Base-by-base conservation (phyloP, 257 asterid species). In the Lantana camara region DNA sequence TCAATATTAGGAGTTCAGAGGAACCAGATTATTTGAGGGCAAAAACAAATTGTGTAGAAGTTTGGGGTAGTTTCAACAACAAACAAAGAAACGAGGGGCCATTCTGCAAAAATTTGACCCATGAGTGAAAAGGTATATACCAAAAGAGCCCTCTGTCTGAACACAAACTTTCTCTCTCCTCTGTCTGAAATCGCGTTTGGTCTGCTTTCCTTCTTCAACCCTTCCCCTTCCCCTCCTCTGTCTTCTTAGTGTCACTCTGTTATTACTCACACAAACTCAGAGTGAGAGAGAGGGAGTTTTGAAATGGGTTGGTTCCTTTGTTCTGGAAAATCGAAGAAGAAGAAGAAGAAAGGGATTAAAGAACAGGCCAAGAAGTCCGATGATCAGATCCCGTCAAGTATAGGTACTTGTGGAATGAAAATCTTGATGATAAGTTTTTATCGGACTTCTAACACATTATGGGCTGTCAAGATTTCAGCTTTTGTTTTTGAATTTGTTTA, bases 381-480 rank as follows among this genome's bases (percentile, higher is more conserved):
- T 70, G 85, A 85, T 81, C 91, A 81, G 96, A 88, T 88, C 96
- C 78, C 86, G 51, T 72, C 95, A 70, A 67, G 82, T 21, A 60
- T 57, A 61, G 94, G 90, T 88, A 70, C 52, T 68, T 49, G 12
- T 50, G 40, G 37, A 58, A 27, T 53, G 23, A 9, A 55, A 38
- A 15, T 46, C 1, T 17, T 9, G 11, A 20, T 41, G n/a, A 59
- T 57, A 30, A 24, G 9, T 23, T 37, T 56, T 7, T 19, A 2
- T 27, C 16, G 60, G 12, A 35, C 53, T 73, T 44, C 14, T 58
- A 32, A 52, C 34, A 50, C 48, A 27, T 63, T 69, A 14, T 57
- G 57, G 50, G 70, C 37, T 37, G 15, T 51, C 60, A 69, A 51
- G 55, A 35, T 71, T 60, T 24, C 12, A 30, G 40, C 41, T 64